Evolutionary conservation across 345 rosid genomes (phyloP).

Genomic region (Populus pruinosa): DNA sequence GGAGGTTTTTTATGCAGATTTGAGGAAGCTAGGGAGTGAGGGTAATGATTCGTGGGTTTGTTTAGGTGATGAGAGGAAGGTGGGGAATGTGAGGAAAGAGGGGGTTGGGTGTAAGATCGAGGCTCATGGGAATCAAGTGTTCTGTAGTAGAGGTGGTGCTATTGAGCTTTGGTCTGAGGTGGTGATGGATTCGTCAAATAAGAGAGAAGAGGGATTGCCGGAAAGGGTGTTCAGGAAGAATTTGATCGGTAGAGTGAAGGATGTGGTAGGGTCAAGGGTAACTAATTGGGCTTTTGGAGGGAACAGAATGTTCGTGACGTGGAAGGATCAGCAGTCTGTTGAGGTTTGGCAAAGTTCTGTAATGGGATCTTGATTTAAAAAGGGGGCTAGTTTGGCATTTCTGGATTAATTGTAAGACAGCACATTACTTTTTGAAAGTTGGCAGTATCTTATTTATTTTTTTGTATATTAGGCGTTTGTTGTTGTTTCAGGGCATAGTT

Average conservation of each 20-base stretch:
- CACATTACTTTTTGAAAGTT: background rate
- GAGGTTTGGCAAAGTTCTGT: constrained; percentile 86
- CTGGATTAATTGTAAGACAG: background rate
- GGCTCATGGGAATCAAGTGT: constrained; percentile 76
- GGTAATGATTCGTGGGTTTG: constrained; percentile 50
- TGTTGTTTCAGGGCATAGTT: background rate
- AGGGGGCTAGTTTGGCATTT: background rate
- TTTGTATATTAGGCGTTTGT: background rate
- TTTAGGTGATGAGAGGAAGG: constrained; percentile 56
- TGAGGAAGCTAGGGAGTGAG: constrained; percentile 55
- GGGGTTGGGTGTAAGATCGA: constrained; percentile 76
- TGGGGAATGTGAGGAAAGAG: constrained; percentile 63
- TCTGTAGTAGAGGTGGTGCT: constrained; percentile 62
- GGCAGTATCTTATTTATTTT: background rate
- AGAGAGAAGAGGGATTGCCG: constrained; percentile 35
- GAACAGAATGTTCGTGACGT: constrained; percentile 67
- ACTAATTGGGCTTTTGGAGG: constrained; percentile 78
- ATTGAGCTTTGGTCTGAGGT: constrained; percentile 88
- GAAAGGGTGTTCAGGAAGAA: constrained; percentile 73
- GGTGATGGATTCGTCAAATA: constrained; percentile 36
- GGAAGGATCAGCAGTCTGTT: constrained; percentile 66
- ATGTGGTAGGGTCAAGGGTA: constrained; percentile 54
- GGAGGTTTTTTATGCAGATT: constrained; percentile 58
- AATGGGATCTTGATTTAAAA: constrained; percentile 9
- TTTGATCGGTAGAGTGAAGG: constrained; percentile 50